A percentile compares a stretch with the other conserved stretches of the same genome.
phyloP scores from a whole-genome alignment of 257 asterid species.

The Nicotiana otophora region DNA sequence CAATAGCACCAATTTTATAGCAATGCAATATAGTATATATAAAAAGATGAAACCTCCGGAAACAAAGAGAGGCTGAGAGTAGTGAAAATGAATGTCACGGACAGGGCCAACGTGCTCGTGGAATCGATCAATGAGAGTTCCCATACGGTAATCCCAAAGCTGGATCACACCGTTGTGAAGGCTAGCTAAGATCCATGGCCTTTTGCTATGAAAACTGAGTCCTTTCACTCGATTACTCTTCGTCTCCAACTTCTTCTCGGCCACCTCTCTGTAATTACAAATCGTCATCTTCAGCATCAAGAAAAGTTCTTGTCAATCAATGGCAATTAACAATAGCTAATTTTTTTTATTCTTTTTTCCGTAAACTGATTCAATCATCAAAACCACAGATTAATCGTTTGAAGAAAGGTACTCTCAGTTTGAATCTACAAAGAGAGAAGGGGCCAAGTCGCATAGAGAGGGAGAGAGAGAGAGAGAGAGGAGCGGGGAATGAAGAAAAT shows the following conservation, averaged over 20 bases:
- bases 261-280: too few relatives aligned
- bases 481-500: too few relatives aligned
- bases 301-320: too few relatives aligned
- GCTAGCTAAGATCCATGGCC: slow-evolving; percentile 99
- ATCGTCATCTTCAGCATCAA: too few relatives aligned
- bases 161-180: slow-evolving; percentile 98
- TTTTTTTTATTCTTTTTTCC: too few relatives aligned
- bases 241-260: slow-evolving; percentile 91
- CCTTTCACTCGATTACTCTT: slow-evolving; percentile 98
- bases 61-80: slow-evolving; percentile 85
- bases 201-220: slow-evolving; percentile 80
- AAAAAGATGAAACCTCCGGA: slow-evolving; percentile 60
- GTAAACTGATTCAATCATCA: too few relatives aligned
- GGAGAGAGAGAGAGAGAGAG: too few relatives aligned
- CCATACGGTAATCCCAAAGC: slow-evolving; percentile 98
- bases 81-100: slow-evolving; percentile 86
- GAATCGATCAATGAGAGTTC: slow-evolving; percentile 87
- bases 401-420: too few relatives aligned
- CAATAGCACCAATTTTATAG: neutral
- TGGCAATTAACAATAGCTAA: too few relatives aligned
- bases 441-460: too few relatives aligned
- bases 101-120: slow-evolving; percentile 97
- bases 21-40: neutral
- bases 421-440: too few relatives aligned
- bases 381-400: too few relatives aligned